Evolutionary conservation across 768 basidiomycete genomes (phyloP).

Genomic region (Suillus fuscotomentosus): DNA sequence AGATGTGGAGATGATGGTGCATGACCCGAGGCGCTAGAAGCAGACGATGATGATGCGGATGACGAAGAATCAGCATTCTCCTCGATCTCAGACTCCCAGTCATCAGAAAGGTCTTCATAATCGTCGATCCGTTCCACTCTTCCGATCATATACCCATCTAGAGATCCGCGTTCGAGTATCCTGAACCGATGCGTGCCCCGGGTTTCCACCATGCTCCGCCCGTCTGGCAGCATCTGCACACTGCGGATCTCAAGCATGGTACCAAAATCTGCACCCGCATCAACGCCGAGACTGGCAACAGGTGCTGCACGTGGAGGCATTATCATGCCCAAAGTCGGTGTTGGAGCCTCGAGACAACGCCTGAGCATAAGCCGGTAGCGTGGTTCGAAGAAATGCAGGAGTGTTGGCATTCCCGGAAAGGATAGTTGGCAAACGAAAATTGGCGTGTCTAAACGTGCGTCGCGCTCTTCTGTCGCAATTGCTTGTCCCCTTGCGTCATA

Average conservation of each 20-base stretch:
- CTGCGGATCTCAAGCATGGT: constrained; percentile 90
- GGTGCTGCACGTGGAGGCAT: constrained; percentile 55
- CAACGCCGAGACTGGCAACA: constrained; percentile 18
- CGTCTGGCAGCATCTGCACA: constrained; percentile 88
- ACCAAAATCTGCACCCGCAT: constrained; percentile 58
- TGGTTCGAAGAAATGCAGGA: constrained; percentile 93
- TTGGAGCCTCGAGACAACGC: constrained; percentile 77
- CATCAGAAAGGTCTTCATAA: constrained; percentile 33
- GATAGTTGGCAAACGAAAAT: constrained; percentile 88
- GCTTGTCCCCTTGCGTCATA: constrained; percentile 64
- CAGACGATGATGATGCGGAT: constrained; percentile 14
- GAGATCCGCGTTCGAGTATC: constrained; percentile 74
- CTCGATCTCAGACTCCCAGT: constrained; percentile 21
- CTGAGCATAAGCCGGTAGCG: constrained; percentile 96
- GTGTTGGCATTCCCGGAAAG: constrained; percentile 89
- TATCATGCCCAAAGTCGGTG: constrained; percentile 91
- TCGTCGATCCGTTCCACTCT: constrained; percentile 62
- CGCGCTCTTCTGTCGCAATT: constrained; percentile 75
- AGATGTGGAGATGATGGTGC: constrained; percentile 12
- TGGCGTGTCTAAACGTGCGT: constrained; percentile 80
- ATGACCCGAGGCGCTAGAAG: constrained; percentile 4
- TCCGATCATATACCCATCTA: constrained; percentile 91
- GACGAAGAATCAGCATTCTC: constrained; percentile 13
- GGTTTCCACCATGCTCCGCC: constrained; percentile 83
- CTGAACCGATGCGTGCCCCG: constrained; percentile 75